Evolutionary conservation across 2,329 filamentous ascomycete species (phyloP).

Genomic region (Cladosporium sp.): DNA sequence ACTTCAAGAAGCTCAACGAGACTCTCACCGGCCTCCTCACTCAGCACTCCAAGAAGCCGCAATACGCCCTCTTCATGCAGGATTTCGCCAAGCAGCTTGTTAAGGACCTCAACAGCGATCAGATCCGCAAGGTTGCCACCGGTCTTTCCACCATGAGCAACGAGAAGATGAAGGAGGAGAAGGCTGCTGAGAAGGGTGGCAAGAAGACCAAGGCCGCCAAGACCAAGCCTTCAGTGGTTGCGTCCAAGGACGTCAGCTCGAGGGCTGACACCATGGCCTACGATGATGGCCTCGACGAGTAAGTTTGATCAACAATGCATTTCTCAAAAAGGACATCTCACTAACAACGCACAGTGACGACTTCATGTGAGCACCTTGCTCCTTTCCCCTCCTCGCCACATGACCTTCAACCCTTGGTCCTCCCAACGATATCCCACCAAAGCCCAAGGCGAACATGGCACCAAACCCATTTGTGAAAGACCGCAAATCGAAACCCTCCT

Average conservation of each 20-base stretch:
- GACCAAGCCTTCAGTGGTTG: constrained; percentile 81
- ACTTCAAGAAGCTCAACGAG: constrained; percentile 76
- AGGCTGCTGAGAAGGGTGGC: constrained; percentile 83
- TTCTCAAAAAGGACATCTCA: neutral
- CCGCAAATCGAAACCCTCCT: neutral
- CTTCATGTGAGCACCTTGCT: constrained; percentile 57
- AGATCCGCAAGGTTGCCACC: constrained; percentile 94
- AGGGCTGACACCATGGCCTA: constrained; percentile 71
- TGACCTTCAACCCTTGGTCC: neutral
- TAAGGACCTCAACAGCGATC: constrained; percentile 81
- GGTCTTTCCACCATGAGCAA: constrained; percentile 84
- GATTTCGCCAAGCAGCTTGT: constrained; percentile 84
- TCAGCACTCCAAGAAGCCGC: constrained; percentile 75
- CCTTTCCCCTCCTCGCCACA: neutral
- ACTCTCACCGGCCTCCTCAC: constrained; percentile 74
- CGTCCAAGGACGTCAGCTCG: constrained; percentile 52
- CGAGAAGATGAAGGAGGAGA: constrained; percentile 99
- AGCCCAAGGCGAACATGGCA: constrained; percentile 1
- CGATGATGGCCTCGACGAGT: constrained; percentile 77
- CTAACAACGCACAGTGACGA: constrained; percentile 52
- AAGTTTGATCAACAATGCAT: constrained; percentile 41
- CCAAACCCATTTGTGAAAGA: neutral
- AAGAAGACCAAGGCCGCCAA: constrained; percentile 98
- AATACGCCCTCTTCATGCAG: constrained; percentile 84
- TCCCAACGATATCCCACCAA: constrained; percentile 1